These are phyloP conservation scores for Albatrellus ellisii DNA, from an alignment of 768 basidiomycete genomes.

Conservation along the genomic window DNA sequence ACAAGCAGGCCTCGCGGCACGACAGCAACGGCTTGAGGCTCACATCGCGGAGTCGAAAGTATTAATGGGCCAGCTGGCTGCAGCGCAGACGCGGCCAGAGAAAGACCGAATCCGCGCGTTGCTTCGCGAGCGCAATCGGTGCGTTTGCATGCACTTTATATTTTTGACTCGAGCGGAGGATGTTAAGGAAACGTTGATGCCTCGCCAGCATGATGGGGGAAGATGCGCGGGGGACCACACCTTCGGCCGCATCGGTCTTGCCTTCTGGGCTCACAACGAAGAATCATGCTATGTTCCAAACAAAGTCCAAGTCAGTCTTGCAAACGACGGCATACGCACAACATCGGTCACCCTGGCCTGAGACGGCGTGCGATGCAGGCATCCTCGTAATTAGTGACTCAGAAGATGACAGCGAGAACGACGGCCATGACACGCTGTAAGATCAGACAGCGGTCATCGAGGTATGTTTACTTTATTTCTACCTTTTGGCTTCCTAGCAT, in stretches of 20 bases:
- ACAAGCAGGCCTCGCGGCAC: not conserved
- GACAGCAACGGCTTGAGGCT: not conserved
- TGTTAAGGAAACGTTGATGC: not conserved
- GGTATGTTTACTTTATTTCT: too few relatives aligned
- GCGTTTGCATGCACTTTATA: not conserved
- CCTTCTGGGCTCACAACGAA: too few relatives aligned
- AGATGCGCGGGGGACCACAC: not conserved
- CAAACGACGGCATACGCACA: too few relatives aligned
- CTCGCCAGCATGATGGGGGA: not conserved
- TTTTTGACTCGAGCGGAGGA: not conserved
- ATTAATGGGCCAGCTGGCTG: not conserved
- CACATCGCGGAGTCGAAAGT: not conserved
- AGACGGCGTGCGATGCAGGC: constrained; percentile 24
- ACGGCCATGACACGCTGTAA: too few relatives aligned
- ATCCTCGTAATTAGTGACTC: constrained; percentile 35
- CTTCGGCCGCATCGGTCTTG: not conserved
- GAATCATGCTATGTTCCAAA: too few relatives aligned
- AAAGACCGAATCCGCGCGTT: not conserved
- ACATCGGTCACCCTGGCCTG: constrained; percentile 27
- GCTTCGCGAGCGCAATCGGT: not conserved
- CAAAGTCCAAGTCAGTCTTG: too few relatives aligned
- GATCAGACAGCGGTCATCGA: too few relatives aligned
- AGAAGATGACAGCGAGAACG: constrained; percentile 24
- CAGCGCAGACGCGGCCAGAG: not conserved
- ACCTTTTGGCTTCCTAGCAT: too few relatives aligned